Evolutionary conservation across 805 yeast genomes (phyloP).

Genomic region (Myxozyma neotropica): DNA sequence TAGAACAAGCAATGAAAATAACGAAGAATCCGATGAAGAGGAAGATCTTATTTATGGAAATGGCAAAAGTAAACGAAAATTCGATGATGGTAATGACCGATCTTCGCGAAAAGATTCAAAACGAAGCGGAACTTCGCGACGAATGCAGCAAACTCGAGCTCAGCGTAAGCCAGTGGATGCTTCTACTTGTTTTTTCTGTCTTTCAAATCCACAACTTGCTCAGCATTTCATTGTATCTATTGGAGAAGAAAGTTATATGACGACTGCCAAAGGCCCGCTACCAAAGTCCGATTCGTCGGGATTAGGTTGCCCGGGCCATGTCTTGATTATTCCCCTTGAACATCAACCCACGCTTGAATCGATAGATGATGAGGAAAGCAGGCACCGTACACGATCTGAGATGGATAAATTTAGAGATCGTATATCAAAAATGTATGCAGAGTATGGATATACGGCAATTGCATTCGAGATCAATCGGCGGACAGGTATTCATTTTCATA

Average conservation of each 20-base stretch:
- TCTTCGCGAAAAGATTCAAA: not conserved
- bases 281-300: slow-evolving; percentile 46
- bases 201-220: slow-evolving; percentile 75
- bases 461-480: slow-evolving; percentile 70
- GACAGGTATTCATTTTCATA: slow-evolving; percentile 71
- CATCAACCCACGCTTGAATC: slow-evolving; percentile 57
- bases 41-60: slow-evolving; percentile 18
- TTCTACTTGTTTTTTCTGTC: slow-evolving; percentile 71
- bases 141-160: slow-evolving; percentile 25
- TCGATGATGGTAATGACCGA: slow-evolving; percentile 7
- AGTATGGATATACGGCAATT: slow-evolving; percentile 53
- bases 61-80: slow-evolving; percentile 4
- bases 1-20: not conserved
- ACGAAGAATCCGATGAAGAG: not conserved
- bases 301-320: slow-evolving; percentile 74
- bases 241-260: slow-evolving; percentile 64
- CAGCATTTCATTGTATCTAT: slow-evolving; percentile 80
- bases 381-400: slow-evolving; percentile 48
- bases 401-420: slow-evolving; percentile 23
- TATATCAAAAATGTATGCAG: slow-evolving; percentile 48
- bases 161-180: slow-evolving; percentile 25
- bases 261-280: slow-evolving; percentile 86
- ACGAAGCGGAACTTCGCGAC: slow-evolving; percentile 18
- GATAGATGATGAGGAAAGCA: slow-evolving; percentile 39
- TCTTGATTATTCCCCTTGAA: slow-evolving; percentile 74